Evolutionary conservation across 306 rosid species (phyloP), one percentile per base, ranked within the genome.

Genomic region (Prunus dulcis): DNA sequence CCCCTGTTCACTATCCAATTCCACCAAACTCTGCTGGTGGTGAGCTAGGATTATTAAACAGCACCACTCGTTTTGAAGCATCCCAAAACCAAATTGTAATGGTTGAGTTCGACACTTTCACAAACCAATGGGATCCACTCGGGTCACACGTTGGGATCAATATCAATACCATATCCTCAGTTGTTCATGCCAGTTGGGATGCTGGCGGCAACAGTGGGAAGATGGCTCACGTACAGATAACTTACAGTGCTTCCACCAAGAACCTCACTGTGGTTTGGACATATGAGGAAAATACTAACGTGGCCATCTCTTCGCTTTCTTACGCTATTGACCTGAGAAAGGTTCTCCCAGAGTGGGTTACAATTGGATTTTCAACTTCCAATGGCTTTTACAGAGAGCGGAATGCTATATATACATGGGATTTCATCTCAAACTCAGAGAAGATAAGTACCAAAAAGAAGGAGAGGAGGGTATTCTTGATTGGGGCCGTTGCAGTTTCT

Each of bases 281-380:
- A 18, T 25, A 41, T 0, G 20, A 23, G 34, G 27, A 66, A 20
- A 41, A 46, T 50, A 17, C 28, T 56, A 7, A 18, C 20, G 38
- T 50, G 20, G 30, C 20, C 43, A 30, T 2, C 22, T 45, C 72
- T 67, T 69, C 73, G 34, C 52, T 80, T 30, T 67, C 75, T 47
- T 25, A 23, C 43, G 3, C 0, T 7, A 27, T 80, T 70, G 87
- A 86, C 63, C 64, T 86, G 0, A 50, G 69, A 71, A 10, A 52
- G 11, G 28, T 52, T 61, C 76, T 83, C 12, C 86, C 82, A 1
- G 75, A 83, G 23, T 68, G 13, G 64, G 83, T 83, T 7, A 74
- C 70, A 5, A 11, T 81, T 63, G 89, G 89, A 25, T 81, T 86
- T 63, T 86, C 87, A 19, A 78, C 85, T 75, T 34, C 84, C 2